phyloP scores from a whole-genome alignment of 352 stramenopile genomes.

The Peronosclerospora sorghi region DNA sequence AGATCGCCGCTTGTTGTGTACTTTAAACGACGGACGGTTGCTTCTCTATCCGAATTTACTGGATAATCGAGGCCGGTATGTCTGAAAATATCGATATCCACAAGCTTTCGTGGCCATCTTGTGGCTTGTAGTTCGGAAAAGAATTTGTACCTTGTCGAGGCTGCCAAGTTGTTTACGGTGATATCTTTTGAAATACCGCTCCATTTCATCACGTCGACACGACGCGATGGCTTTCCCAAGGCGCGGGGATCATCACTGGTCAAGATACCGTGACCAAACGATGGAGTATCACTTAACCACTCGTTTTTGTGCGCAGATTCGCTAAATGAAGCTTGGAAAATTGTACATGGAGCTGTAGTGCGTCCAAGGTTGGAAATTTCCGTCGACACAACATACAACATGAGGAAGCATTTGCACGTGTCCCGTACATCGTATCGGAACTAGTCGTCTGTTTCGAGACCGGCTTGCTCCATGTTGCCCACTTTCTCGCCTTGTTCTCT shows the following conservation, averaged over 20 bases:
- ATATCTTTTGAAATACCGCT: slow-evolving; percentile 15
- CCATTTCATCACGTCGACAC: slow-evolving; percentile 27
- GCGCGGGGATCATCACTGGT: slow-evolving; percentile 33
- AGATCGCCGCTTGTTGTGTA: slow-evolving; percentile 38
- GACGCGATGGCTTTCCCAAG: slow-evolving; percentile 32
- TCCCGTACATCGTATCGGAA: neutral
- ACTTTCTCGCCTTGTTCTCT: slow-evolving; percentile 27
- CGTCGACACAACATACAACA: slow-evolving; percentile 62
- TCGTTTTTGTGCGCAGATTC: slow-evolving; percentile 21
- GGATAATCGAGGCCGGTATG: too few relatives aligned
- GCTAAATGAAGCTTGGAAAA: slow-evolving; percentile 39
- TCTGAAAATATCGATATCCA: too few relatives aligned
- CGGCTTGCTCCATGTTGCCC: slow-evolving; percentile 27
- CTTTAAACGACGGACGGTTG: too few relatives aligned
- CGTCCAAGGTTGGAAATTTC: slow-evolving; percentile 40
- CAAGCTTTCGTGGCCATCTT: slow-evolving; percentile 22
- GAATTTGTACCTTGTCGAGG: slow-evolving; percentile 45
- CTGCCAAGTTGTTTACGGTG: slow-evolving; percentile 13
- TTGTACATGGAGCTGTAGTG: slow-evolving; percentile 39
- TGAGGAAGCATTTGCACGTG: slow-evolving; percentile 4
- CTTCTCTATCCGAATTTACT: too few relatives aligned
- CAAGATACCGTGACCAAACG: slow-evolving; percentile 69
- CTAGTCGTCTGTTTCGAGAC: neutral
- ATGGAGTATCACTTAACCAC: slow-evolving; percentile 30
- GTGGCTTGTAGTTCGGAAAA: slow-evolving; percentile 52